Conservation (phyloP, 2,329 filamentous ascomycete species). For the Lachnellula hyalina region DNA sequence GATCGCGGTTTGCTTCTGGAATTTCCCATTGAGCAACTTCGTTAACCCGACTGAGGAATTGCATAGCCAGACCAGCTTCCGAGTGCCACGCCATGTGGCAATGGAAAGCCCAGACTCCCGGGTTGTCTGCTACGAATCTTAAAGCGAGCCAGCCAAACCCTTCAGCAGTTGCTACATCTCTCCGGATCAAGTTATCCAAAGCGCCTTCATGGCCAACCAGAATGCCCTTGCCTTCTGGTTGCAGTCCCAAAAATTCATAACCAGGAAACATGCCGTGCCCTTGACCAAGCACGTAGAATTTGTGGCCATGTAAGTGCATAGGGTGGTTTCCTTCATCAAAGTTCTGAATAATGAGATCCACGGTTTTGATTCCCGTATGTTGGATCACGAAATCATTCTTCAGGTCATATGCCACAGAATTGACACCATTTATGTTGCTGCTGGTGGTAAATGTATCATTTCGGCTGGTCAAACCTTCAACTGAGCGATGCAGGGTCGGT, state of each 20-base stretch:
- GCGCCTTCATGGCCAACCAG: constrained; percentile 32
- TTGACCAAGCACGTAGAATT: constrained; percentile 54
- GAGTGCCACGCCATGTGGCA: constrained; percentile 56
- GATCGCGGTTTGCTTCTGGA: constrained; percentile 38
- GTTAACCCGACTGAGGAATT: constrained; percentile 47
- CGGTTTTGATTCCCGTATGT: constrained; percentile 52
- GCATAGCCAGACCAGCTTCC: constrained; percentile 55
- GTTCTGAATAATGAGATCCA: constrained; percentile 75
- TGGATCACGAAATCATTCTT: constrained; percentile 55
- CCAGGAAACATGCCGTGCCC: constrained; percentile 60
- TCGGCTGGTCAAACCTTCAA: constrained; percentile 38
- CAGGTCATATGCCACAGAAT: constrained; percentile 42
- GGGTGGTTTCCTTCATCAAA: constrained; percentile 65
- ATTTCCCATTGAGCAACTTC: constrained; percentile 38
- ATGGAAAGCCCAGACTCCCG: constrained; percentile 53
- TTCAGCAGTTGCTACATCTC: constrained; percentile 49
- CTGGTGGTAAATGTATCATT: constrained; percentile 45
- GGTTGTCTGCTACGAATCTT: constrained; percentile 51
- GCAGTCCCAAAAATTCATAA: constrained; percentile 36
- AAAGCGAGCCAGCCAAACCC: constrained; percentile 51
- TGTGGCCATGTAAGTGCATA: constrained; percentile 71
- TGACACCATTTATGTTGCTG: constrained; percentile 42
- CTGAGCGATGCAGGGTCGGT: constrained; percentile 46
- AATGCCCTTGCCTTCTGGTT: constrained; percentile 28
- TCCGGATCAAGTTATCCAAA: constrained; percentile 39